These are phyloP conservation scores for Candida palmyrensis DNA, from an alignment of 805 yeast species.

Conservation along the genomic window DNA sequence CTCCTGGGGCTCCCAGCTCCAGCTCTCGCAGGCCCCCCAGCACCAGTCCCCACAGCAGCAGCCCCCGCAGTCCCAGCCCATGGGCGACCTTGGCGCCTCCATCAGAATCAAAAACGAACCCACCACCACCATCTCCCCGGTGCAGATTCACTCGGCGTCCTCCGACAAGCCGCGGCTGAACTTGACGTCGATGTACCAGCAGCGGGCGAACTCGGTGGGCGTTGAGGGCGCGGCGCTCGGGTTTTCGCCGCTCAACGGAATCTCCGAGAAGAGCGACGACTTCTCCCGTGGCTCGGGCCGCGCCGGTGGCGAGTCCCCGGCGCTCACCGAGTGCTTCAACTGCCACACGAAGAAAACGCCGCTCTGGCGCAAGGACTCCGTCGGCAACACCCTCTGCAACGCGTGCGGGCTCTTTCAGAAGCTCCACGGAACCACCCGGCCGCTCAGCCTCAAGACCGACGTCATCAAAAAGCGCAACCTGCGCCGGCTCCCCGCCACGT, in stretches of 20 bases:
- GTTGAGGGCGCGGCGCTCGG: neutral
- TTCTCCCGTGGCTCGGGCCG: neutral
- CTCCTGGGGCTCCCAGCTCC: conserved; percentile 4
- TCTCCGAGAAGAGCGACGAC: neutral
- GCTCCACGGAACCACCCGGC: conserved; percentile 58
- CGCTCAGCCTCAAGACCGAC: conserved; percentile 52
- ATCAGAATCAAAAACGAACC: conserved; percentile 15
- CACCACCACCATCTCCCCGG: conserved; percentile 11
- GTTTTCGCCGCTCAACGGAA: neutral
- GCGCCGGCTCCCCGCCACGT: conserved; percentile 19
- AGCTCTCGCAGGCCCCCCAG: conserved; percentile 1
- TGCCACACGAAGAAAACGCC: conserved; percentile 60
- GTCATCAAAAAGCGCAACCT: conserved; percentile 54
- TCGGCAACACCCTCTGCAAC: conserved; percentile 57
- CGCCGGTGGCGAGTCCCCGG: neutral
- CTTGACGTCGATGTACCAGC: conserved; percentile 10
- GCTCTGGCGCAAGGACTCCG: conserved; percentile 56
- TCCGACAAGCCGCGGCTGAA: conserved; percentile 12
- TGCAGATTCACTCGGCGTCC: conserved; percentile 8
- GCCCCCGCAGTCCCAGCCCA: neutral
- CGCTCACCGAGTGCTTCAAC: conserved; percentile 44
- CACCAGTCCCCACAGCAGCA: conserved; percentile 1
- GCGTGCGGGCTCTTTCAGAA: conserved; percentile 61
- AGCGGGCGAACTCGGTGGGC: conserved; percentile 1
- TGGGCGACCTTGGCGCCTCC: neutral